A percentile compares a stretch with the other conserved stretches of the same genome.
phyloP scores from a whole-genome alignment of 2,329 filamentous ascomycete genomes.

The Calonectria crousiana region DNA sequence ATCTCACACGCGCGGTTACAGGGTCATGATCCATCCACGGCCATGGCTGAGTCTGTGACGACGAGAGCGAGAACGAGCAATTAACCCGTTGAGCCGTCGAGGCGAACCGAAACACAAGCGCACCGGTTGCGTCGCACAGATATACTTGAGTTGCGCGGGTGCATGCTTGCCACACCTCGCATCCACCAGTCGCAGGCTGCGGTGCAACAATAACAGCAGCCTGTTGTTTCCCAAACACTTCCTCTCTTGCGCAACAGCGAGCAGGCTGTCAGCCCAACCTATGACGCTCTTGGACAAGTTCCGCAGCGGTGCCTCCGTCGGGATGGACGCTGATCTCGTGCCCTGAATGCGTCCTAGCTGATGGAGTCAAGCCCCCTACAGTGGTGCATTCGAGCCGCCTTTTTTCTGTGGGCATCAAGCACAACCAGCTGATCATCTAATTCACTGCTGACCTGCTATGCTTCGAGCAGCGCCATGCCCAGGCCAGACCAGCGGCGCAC shows the following conservation, averaged over 20 bases:
- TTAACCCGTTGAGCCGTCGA: background rate
- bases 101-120: background rate
- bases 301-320: slow-evolving; percentile 8
- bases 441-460: slow-evolving; percentile 5
- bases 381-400: slow-evolving; percentile 9
- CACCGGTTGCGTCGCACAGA: background rate
- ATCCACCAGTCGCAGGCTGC: background rate
- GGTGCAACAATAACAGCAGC: background rate
- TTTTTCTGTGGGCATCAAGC: slow-evolving; percentile 12
- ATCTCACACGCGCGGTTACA: slow-evolving; percentile 9
- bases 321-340: slow-evolving; percentile 11
- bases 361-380: slow-evolving; percentile 9
- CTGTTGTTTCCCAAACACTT: background rate
- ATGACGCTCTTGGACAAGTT: slow-evolving; percentile 23
- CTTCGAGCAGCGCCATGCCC: background rate
- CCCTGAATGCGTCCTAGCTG: slow-evolving; percentile 12
- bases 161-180: background rate
- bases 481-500: background rate
- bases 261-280: slow-evolving; percentile 13
- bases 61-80: slow-evolving; percentile 5
- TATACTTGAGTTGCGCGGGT: background rate
- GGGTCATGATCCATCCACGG: background rate
- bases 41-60: background rate
- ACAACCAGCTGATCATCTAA: slow-evolving; percentile 15
- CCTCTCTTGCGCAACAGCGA: background rate